Percentiles rank a stretch among this genome's conserved stretches.
phyloP scores from a whole-genome alignment of 192 early-diverging fungal genomes.

The Tieghemiomyces parasiticus region DNA sequence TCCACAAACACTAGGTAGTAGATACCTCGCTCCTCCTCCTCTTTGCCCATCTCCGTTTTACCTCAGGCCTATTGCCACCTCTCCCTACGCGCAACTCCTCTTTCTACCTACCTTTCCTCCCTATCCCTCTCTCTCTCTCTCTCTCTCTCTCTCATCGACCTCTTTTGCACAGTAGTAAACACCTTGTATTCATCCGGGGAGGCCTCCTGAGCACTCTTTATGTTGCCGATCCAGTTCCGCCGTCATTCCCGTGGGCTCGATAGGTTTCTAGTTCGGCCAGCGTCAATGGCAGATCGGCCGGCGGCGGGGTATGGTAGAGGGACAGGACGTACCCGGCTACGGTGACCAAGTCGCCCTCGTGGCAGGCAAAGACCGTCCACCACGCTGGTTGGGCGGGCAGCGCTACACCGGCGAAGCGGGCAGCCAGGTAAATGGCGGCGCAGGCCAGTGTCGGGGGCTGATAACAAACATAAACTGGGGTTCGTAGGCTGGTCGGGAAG shows the following conservation, averaged over 20 bases:
- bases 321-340: conserved; percentile 44
- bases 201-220: too few species aligned
- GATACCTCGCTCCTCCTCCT: too few species aligned
- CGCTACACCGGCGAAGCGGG: conserved; percentile 38
- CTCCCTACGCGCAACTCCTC: too few species aligned
- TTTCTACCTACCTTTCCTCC: too few species aligned
- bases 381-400: conserved; percentile 66
- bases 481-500: conserved; percentile 39
- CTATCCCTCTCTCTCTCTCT: neutral
- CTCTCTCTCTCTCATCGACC: neutral
- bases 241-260: too few species aligned
- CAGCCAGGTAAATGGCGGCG: conserved; percentile 72
- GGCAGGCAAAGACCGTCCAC: conserved; percentile 76
- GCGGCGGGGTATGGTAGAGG: conserved; percentile 34
- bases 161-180: neutral
- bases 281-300: conserved; percentile 38
- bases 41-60: too few species aligned
- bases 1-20: conserved; percentile 45
- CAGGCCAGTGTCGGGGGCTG: conserved; percentile 73
- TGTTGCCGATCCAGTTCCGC: too few species aligned
- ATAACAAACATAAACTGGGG: conserved; percentile 56
- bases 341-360: conserved; percentile 41
- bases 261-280: conserved; percentile 36
- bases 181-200: too few species aligned
- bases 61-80: too few species aligned